phyloP scores from a whole-genome alignment of 805 yeast genomes.

The Sugiyamaella qingdaonensis region DNA sequence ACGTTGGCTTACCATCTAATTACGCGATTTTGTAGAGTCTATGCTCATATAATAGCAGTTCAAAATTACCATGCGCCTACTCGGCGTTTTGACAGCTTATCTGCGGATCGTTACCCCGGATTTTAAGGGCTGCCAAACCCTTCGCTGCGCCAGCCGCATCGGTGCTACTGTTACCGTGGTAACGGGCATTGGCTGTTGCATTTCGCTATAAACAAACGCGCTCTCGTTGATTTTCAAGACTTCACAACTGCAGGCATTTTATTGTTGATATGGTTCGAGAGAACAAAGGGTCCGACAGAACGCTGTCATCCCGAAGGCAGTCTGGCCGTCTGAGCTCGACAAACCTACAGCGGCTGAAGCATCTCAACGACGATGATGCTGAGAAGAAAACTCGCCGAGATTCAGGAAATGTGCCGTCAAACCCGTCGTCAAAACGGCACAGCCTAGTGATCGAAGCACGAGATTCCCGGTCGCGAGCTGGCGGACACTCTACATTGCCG shows the following conservation, averaged over 20 bases:
- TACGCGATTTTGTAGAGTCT: no score
- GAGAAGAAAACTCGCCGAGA: conserved; percentile 24
- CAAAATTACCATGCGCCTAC: no score
- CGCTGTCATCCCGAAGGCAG: background rate
- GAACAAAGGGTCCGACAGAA: background rate
- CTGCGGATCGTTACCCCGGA: no score
- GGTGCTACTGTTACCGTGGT: no score
- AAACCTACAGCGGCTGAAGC: conserved; percentile 15
- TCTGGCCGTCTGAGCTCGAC: conserved; percentile 1
- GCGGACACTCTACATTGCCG: background rate
- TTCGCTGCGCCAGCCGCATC: no score
- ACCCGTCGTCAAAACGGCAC: conserved; percentile 13
- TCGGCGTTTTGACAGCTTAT: no score
- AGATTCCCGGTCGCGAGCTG: conserved; percentile 7
- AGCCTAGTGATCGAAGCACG: conserved; percentile 20
- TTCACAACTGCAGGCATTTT: no score
- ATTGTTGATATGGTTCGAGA: background rate
- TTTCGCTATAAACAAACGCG: background rate
- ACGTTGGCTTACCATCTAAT: no score
- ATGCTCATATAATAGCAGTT: no score
- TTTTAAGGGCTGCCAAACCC: no score
- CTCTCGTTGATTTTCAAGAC: no score
- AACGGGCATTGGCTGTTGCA: no score
- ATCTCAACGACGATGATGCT: conserved; percentile 27
- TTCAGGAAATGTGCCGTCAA: conserved; percentile 11